Evolutionary conservation across 2,329 filamentous ascomycete species (phyloP).

Genomic region (Aspergillus fijiensis): DNA sequence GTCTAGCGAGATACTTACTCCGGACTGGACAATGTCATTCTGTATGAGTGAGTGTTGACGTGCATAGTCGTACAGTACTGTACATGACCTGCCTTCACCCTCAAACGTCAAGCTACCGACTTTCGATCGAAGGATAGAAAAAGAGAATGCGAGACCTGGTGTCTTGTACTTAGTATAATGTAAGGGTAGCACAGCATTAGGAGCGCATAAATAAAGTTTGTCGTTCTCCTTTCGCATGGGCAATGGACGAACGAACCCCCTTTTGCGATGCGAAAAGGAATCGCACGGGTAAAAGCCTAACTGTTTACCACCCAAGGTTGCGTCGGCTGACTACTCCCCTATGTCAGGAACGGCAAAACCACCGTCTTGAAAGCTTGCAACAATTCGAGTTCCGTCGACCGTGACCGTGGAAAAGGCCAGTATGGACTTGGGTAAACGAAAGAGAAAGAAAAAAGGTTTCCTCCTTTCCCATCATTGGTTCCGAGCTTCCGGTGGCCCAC

Average conservation of each 20-base stretch:
- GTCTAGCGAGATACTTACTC: neutral
- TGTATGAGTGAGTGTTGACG: neutral
- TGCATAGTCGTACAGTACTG: neutral
- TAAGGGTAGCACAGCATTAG: neutral
- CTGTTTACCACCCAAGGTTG: neutral
- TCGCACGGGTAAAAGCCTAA: neutral
- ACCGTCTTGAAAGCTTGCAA: neutral
- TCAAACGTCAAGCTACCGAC: neutral
- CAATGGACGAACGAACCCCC: neutral
- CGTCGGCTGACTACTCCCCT: neutral
- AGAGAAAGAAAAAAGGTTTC: neutral
- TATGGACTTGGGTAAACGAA: neutral
- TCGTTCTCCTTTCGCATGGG: neutral
- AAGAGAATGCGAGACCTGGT: neutral
- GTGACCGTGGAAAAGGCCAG: neutral
- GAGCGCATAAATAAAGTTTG: neutral
- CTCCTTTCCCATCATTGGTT: neutral
- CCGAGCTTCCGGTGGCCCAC: slow-evolving; percentile 4
- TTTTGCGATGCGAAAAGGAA: neutral
- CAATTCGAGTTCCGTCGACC: neutral
- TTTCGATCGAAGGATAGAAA: neutral
- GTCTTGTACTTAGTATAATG: neutral
- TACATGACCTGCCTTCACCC: neutral
- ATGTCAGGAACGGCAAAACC: slow-evolving; percentile 5
- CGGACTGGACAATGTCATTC: neutral